Evolutionary conservation across 495 filamentous ascomycete species (phyloP).

Genomic region (Aspergillus avenaceus): DNA sequence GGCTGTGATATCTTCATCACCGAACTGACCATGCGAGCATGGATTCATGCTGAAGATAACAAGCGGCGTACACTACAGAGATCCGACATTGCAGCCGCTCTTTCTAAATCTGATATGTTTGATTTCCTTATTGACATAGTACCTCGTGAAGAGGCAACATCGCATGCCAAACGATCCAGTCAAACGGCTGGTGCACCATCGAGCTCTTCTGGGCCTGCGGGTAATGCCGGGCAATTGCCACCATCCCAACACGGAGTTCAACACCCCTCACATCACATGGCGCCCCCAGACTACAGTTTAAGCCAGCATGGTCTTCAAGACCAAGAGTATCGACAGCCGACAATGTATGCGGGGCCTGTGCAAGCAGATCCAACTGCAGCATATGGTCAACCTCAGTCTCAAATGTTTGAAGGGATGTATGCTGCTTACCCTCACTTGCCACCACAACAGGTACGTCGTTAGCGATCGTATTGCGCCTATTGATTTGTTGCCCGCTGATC

Average conservation of each 20-base stretch:
- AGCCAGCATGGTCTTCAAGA: conserved; percentile 64
- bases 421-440: conserved; percentile 70
- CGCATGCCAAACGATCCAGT: conserved; percentile 73
- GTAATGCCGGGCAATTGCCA: conserved; percentile 50
- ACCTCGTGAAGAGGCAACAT: conserved; percentile 84
- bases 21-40: conserved; percentile 98
- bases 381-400: conserved; percentile 69
- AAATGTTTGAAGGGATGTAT: conserved; percentile 91
- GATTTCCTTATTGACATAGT: conserved; percentile 99
- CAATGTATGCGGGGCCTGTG: conserved; percentile 76
- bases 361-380: conserved; percentile 63
- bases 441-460: conserved; percentile 69
- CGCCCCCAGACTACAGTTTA: conserved; percentile 62
- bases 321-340: conserved; percentile 72
- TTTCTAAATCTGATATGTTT: conserved; percentile 99
- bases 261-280: conserved; percentile 61
- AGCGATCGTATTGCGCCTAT: not conserved
- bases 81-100: conserved; percentile 90
- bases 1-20: conserved; percentile 99
- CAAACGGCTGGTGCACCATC: conserved; percentile 53
- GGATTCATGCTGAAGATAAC: conserved; percentile 99
- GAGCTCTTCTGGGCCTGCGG: conserved; percentile 35
- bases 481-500: too few relatives aligned
- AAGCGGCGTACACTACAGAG: conserved; percentile 93
- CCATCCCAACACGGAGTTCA: conserved; percentile 57